Percentiles rank a stretch among this genome's conserved stretches.
phyloP scores from a whole-genome alignment of 352 stramenopile species.

The Phytopythium ostracodes region DNA sequence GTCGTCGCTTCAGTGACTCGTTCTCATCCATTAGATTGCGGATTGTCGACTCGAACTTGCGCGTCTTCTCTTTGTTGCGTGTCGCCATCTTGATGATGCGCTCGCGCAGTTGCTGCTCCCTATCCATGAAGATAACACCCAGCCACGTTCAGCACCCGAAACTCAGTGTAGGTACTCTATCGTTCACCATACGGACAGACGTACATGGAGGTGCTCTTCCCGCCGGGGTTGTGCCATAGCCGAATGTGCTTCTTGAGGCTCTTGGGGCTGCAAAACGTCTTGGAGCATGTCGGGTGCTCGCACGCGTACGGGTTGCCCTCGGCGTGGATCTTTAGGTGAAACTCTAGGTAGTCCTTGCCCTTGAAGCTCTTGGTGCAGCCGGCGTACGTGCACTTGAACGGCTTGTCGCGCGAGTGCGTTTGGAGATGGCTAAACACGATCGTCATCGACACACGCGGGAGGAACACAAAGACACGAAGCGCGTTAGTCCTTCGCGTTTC shows the following conservation, averaged over 20 bases:
- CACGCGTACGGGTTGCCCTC: constrained; percentile 81
- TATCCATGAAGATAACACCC: constrained; percentile 2
- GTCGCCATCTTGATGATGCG: constrained; percentile 86
- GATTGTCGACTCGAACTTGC: constrained; percentile 76
- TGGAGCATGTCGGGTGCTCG: constrained; percentile 74
- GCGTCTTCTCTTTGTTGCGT: constrained; percentile 79
- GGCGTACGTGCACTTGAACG: constrained; percentile 83
- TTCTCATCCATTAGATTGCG: constrained; percentile 79
- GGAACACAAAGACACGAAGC: constrained; percentile 5
- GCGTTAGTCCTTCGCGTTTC: not conserved
- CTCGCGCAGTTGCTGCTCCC: constrained; percentile 76
- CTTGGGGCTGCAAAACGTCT: constrained; percentile 83
- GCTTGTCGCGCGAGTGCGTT: constrained; percentile 81
- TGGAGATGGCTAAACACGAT: constrained; percentile 54
- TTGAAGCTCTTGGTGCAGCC: constrained; percentile 88
- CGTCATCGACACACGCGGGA: too few relatives aligned
- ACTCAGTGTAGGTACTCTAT: not conserved
- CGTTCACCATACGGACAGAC: not conserved
- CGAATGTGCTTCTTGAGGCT: constrained; percentile 83
- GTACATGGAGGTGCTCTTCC: constrained; percentile 78
- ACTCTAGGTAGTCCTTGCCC: constrained; percentile 82
- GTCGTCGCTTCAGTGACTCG: constrained; percentile 55
- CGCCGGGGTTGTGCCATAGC: constrained; percentile 76
- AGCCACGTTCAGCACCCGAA: too few relatives aligned
- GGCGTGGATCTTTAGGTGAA: constrained; percentile 81